Evolutionary conservation across 345 rosid species (phyloP).

Genomic region (Corchorus capsularis): DNA sequence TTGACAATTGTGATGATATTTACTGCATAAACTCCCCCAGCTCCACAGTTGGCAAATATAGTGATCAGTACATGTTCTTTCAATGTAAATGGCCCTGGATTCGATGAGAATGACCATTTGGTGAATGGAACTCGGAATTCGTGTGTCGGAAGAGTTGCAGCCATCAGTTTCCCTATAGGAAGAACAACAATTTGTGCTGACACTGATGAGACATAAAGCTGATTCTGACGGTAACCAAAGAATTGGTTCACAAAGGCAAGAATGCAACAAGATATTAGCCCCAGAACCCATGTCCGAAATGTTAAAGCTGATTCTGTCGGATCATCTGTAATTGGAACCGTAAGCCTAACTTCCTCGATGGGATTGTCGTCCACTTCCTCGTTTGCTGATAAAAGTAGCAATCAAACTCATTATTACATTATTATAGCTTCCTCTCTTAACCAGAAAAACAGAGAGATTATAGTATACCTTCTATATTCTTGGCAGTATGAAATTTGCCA

Average conservation of each 20-base stretch:
- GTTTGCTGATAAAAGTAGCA: not conserved
- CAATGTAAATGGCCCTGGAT: conserved; percentile 56
- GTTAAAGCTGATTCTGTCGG: conserved; percentile 38
- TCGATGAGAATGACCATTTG: conserved; percentile 48
- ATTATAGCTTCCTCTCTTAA: too few relatives aligned
- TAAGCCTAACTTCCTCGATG: conserved; percentile 39
- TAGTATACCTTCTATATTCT: too few relatives aligned
- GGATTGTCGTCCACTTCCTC: conserved; percentile 34
- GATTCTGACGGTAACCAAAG: conserved; percentile 39
- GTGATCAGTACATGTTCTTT: conserved; percentile 53
- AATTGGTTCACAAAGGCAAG: conserved; percentile 43
- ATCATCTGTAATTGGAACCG: conserved; percentile 44
- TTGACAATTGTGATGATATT: conserved; percentile 33
- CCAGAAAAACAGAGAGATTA: too few relatives aligned
- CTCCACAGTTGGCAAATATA: conserved; percentile 41
- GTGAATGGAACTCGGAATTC: conserved; percentile 30
- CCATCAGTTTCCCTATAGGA: conserved; percentile 51
- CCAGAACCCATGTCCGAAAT: conserved; percentile 51
- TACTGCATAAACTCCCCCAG: conserved; percentile 31
- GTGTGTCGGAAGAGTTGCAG: conserved; percentile 35
- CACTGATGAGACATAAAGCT: conserved; percentile 25
- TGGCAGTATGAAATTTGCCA: too few relatives aligned
- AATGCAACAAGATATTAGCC: conserved; percentile 30
- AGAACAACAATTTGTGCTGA: conserved; percentile 46
- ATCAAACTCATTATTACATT: not conserved